Base-by-base conservation (phyloP, 2,329 filamentous ascomycete genomes). In the Calonectria honghensis region DNA sequence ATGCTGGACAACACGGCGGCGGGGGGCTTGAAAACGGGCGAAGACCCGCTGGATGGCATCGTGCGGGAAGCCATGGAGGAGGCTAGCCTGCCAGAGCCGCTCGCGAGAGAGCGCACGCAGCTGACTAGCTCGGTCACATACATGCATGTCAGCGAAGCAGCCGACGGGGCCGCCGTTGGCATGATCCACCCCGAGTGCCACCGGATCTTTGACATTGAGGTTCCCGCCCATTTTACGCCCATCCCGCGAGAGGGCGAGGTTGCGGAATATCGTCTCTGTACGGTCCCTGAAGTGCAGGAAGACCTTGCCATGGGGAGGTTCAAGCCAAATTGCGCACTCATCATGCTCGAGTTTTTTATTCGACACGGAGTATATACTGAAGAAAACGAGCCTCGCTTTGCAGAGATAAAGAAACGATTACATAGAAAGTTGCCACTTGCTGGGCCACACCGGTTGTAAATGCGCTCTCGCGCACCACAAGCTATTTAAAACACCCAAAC, bases 321-420 rank as follows among this genome's bases (percentile, higher is more conserved):
- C 51, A 72, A 61, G 32, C 64, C 70, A 6, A 72, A 72, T n/a
- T 72, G 63, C 14, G 70, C 63, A 6, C 63, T 66, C 18, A 50
- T 72, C 37, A 72, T 72, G 70, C 39, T 72, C 39, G 70, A 72
- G 13, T 72, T 72, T 39, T 67, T 72, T 31, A 67, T 67, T 29
- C 64, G 70, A 14, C 70, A 72, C 37, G 39, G 70, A 4, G 61
- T 72, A 16, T 45, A 51, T 24, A 67, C 70, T 13, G 35, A 32
- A 7, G 70, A 72, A 13, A 67, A 72, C 14, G 70, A 72, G 32
- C 51, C 63, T 16, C 50, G 66, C 7, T 72, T 59, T 37, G 50
- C 9, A 2, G 70, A 72, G 63, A 67, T 72, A 9, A 72, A 27
- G 16, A 29, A 31, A n/a, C 37, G 70, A 27, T 65, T 72, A 4